phyloP scores from a whole-genome alignment of 305 asterid genomes.

The Andrographis paniculata region DNA sequence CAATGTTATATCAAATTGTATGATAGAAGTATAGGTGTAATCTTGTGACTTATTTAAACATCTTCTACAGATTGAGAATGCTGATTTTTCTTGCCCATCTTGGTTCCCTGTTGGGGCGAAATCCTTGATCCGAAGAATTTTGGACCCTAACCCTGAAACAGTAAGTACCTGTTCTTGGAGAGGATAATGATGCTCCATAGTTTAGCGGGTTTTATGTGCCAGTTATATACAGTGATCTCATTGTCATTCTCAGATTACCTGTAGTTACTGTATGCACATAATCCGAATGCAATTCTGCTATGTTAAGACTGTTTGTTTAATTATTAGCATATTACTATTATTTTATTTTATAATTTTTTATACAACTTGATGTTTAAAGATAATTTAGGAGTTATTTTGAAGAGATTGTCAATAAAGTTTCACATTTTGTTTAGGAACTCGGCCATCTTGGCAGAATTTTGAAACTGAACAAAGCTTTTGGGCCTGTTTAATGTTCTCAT shows the following conservation, averaged over 20 bases:
- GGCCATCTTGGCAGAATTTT: neutral
- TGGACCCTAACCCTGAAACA: conserved; percentile 83
- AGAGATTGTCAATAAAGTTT: neutral
- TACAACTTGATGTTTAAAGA: conserved; percentile 4
- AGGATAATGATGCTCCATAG: neutral
- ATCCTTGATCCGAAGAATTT: conserved; percentile 71
- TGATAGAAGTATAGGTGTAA: conserved; percentile 8
- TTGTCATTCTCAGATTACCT: conserved; percentile 7
- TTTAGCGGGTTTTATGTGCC: conserved; percentile 8
- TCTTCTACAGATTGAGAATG: conserved; percentile 79
- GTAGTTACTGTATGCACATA: conserved; percentile 9
- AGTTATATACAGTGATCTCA: neutral
- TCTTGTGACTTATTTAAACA: conserved; percentile 5
- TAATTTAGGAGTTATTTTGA: conserved; percentile 6
- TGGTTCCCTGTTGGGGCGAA: conserved; percentile 97
- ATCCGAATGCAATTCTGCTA: conserved; percentile 1
- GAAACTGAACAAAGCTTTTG: conserved; percentile 1
- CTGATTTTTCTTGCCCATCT: conserved; percentile 84
- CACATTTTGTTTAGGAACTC: no score
- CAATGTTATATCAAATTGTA: conserved; percentile 1
- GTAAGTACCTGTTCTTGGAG: conserved; percentile 31
- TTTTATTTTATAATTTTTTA: no score
- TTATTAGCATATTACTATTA: no score
- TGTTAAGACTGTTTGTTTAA: conserved; percentile 10
- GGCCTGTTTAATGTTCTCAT: conserved; percentile 5